Evolutionary conservation across 306 rosid species (phyloP), one percentile per base, ranked within the genome.

Genomic region (Oemleria cerasiformis): DNA sequence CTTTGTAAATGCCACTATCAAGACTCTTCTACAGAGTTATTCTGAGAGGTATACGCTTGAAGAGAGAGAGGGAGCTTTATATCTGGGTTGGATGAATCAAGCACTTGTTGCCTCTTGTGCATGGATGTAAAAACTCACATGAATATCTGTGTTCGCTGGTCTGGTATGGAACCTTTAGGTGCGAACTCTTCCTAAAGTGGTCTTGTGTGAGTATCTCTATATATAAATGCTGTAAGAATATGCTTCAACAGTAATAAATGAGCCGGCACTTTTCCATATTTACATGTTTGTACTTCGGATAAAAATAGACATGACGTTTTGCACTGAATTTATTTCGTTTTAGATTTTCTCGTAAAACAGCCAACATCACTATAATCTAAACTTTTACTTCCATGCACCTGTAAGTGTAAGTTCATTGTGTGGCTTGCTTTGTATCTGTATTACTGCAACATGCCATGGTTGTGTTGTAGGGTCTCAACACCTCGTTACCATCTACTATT

Each of bases 61-160:
- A 80, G 97, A 93, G 80, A 84, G 80, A 38, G 92, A 89, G 73
- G 97, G 89, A 19, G 87, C 86, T 73, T 64, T 91, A 38, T 86
- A 56, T 67, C 94, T 91, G 38, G 97, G 98, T 59, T 93, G 98
- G 98, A 78, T 73, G 83, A 80, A 87, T 73, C 85, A 81, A 54
- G 71, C 74, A 75, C 81, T 93, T 41, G 79, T 93, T 64, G 48
- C 84, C 73, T 84, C 94, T 73, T 78, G 92, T 77, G 97, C 97
- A 59, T 93, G 98, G 97, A 80, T 80, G 44, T 93, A 86, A 91
- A n/a, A 34, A 7, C 60, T n/a, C n/a, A 30, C 20, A 25, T 70
- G 73, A 68, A 20, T 60, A 57, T 44, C 38, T 44, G 34, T 14
- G 50, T 56, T 42, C 56, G 25, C 15, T 23, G 64, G 54, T 49